phyloP scores from a whole-genome alignment of 139 green algal species.

The Chlorella vulgaris region DNA sequence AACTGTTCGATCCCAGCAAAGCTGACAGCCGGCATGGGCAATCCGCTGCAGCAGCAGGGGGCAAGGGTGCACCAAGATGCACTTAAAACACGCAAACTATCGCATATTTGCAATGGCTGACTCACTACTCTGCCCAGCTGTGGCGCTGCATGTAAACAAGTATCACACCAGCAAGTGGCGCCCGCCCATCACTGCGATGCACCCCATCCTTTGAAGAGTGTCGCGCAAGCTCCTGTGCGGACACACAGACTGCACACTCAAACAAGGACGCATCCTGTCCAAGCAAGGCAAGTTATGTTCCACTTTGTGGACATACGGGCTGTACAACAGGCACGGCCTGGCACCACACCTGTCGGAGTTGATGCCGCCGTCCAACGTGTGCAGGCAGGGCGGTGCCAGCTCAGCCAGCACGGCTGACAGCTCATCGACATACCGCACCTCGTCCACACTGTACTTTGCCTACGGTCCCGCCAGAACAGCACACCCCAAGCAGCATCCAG shows the following conservation, averaged over 20 bases:
- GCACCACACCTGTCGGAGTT: constrained; percentile 72
- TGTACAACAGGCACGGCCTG: neutral
- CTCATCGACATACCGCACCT: constrained; percentile 84
- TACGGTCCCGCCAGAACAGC: neutral
- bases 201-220: no score
- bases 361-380: constrained; percentile 68
- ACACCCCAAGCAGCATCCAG: neutral
- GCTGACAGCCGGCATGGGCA: constrained; percentile 26
- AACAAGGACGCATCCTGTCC: neutral
- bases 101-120: neutral
- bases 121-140: neutral
- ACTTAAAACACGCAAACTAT: neutral
- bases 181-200: no score
- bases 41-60: constrained; percentile 39
- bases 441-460: constrained; percentile 78
- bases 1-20: constrained; percentile 68
- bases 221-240: no score
- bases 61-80: neutral
- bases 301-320: neutral
- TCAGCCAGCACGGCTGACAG: constrained; percentile 58
- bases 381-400: constrained; percentile 55
- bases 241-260: no score
- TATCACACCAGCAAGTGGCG: no score
- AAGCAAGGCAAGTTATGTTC: neutral
- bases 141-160: no score